Base-by-base conservation (phyloP, 495 filamentous ascomycete species). In the Penicillium mononematosum region DNA sequence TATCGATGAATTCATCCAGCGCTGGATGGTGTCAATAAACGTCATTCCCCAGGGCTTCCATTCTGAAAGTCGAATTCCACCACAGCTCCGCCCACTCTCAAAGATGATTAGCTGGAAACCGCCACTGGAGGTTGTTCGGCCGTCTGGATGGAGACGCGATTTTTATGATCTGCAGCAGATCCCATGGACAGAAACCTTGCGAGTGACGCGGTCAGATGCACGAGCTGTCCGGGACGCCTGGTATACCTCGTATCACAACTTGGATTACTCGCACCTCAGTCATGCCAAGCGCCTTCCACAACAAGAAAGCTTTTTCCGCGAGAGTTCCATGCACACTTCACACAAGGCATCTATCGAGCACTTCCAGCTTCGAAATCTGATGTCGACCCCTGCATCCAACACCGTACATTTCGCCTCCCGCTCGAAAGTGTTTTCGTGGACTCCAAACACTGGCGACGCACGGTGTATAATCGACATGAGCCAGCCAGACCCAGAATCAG, bases 301-400 rank as follows among this genome's bases (percentile, higher is more conserved):
- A 16, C 55, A 59, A 9, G 76, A 77, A 47, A 50, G 50, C 1
- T 90, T 81, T 68, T 93, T 90, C 71, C 76, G 79, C 16, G 94
- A 88, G 59, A 82, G 82, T 19, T 78, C 82, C 27, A 91, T 91
- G 83, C 81, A 88, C 55, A 83, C 88, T 4, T 71, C 75, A 36
- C 80, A 82, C 27, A 80, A 83, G 42, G 81, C 89, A 19, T 80
- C 81, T 27, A 73, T 93, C 24, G 76, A 88, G 36, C 93, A 97
- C 70, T 96, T 96, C 62, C 93, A 98, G 63, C 82, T 97, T 16
- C 89, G 93, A 46, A 93, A 96, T 67, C 72, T 94, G 2, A 78
- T 98, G 56, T 86, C 86, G 3, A 82, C 85, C 47, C 82, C 85
- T 17, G 88, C 88, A 10, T 85, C 86, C 42, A 88, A 88, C 46